Base-by-base conservation (phyloP, 768 basidiomycete genomes). In the Terana coerulea region DNA sequence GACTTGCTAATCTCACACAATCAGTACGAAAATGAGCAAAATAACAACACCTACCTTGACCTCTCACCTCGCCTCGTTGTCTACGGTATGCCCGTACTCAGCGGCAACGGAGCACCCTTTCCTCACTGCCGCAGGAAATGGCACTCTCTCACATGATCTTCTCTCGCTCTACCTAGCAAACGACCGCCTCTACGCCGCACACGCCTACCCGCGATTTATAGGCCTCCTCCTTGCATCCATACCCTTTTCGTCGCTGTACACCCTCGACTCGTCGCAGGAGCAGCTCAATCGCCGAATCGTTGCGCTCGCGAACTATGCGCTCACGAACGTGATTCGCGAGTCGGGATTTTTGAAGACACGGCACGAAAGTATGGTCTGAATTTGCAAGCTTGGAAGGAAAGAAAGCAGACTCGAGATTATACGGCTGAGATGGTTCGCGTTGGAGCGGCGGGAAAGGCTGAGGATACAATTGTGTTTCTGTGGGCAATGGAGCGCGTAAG, bases 401-500 rank as follows among this genome's bases (percentile, higher is more conserved):
- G 80, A 47, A 81, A 80, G 57, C 77, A 72, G 8, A 90, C 88
- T 8, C 72, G 77, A 56, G 79, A 83, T 51, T 89, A 88, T 57
- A 81, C 84, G 1, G 85, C 86, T 9, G 84, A 86, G 64, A 83
- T 90, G 80, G 73, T 74, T 2, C 73, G 80, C 5, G 67, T 82
- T 2, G 72, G 74, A 3, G 66, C 70, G 5, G 59, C 66, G 14
- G 76, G 73, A 3, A 70, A 67, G 0, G 56, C 86, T 17, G 75
- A 78, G 43, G 87, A 90, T 35, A 84, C 83, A 0, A 66, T 91
- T 19, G 70, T 89, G 1, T 83, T 90, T 54, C 67, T 91, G 12
- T 89, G 86, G 86, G 83, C 83, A 0, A 89, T 89, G 86, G 88
- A 89, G 63, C 75, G 78, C 70, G 87, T 86, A 36, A 19, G 66